Evolutionary conservation across 2,329 filamentous ascomycete genomes (phyloP), one percentile per base, ranked within the genome.

Genomic region (Chrysosporium queenslandicum): DNA sequence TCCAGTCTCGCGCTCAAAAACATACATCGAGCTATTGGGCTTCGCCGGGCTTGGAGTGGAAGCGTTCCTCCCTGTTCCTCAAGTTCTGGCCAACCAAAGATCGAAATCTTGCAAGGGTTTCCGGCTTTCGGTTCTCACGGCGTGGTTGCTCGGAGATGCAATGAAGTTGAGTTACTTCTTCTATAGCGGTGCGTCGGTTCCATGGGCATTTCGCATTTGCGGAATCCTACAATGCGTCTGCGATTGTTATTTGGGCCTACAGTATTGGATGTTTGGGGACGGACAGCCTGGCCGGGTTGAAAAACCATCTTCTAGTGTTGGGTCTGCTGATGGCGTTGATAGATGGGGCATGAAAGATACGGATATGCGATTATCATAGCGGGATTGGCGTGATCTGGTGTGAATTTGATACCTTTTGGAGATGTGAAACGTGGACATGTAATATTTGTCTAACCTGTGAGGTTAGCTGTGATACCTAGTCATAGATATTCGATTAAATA

Each of bases 161-260:
- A 74, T 74, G 71, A 76, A 76, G 59, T 70, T 76, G 68, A 68
- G 70, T 50, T 76, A 71, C 58, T 74, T 75, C 63, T 75, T 76
- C 59, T 66, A 65, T 53, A 72, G 66, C 58, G 59, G 58, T 32
- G 66, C 71, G 46, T 59, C 63, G 46, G 69, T 76, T 34, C 72
- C 73, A 1, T 74, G 70, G 69, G 67, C 72, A 2, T 76, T 76
- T 61, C 71, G 70, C 49, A 54, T 74, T 41, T 75, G 73, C 54
- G 73, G 68, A 29, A 69, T 74, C 47, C 73, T 76, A 60, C 73
- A 76, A 59, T 73, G 70, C 42, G 62, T 67, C 20, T 75, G 73
- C 56, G 73, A 76, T 55, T 61, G 61, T 39, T 74, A 74, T 55
- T 60, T 76, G 53, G 73, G 73, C 18, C 53, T 73, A 40, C 73